Base-by-base conservation (phyloP, 2,329 filamentous ascomycete genomes). In the Beauveria australis region DNA sequence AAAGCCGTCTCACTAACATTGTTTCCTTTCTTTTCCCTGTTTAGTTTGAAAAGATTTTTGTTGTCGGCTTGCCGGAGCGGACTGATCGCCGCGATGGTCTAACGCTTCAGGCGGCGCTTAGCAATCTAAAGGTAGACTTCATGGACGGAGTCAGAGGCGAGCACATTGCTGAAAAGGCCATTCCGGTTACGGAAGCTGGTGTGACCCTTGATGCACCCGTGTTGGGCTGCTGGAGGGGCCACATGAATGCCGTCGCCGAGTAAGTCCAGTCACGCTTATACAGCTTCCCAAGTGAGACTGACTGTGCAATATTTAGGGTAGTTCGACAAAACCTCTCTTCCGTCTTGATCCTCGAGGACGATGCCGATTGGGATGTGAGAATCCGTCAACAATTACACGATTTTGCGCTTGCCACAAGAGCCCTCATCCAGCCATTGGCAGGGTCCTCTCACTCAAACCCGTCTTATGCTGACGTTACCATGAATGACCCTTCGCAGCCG, bases 361-460 rank as follows among this genome's bases (percentile, higher is more conserved):
- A 84, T 60, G 75, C 77, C 22, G 81, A 85, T 69, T 85, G 82
- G 82, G 82, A 84, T 60, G 69, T 83, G 16, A 71, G 74, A 0
- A 67, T 84, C 24, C 78, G 78, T 33, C 55, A 69, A 0, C 81
- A 85, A 65, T 73, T 84, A n/a, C 71, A 65, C 30, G 63, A 71
- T 53, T 75, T 79, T 46, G 74, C 77, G 1, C 64, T 66, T 18
- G 73, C 75, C 0, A 69, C 72, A 3, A 69, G 68, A 18, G 70
- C 69, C 0, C 73, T 75, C 26, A 69, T 66, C 2, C 73, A 76
- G 56, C 72, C 74, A 6, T 47, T 67, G 5, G 43, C 33, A 9
- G 59, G 63, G 18, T 24, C 47, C 2, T 54, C 58, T 3, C 40
- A 26, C 12, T 37, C n/a, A 8, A 24, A 3, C n/a, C 43, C 43